Evolutionary conservation across 1,284 basidiomycete species (phyloP), one percentile per base, ranked within the genome.

Genomic region (Abortiporus biennis): DNA sequence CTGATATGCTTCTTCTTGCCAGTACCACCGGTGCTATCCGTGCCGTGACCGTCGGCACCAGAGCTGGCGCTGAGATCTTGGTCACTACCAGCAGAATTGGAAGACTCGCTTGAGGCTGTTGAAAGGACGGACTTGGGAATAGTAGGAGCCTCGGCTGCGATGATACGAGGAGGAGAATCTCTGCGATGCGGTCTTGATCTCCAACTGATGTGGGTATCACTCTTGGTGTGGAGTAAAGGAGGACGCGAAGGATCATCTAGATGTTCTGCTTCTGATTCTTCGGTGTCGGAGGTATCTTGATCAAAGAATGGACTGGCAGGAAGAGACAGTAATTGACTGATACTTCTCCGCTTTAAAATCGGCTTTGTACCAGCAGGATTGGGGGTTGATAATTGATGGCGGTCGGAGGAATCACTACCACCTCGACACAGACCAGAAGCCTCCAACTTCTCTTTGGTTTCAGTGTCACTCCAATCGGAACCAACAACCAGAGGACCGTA

Each of bases 401-500:
- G 8, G 20, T 6, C 9, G 36, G 36, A 9, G 9, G 9, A n/a
- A n/a, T n/a, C n/a, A n/a, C n/a, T n/a, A n/a, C n/a, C n/a, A n/a
- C n/a, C n/a, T n/a, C n/a, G n/a, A n/a, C n/a, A n/a, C n/a, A n/a
- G n/a, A n/a, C n/a, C n/a, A n/a, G n/a, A n/a, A n/a, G n/a, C n/a
- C 32, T 39, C 47, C 34, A 21, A 49, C 47, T 47, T 57, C 29
- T 62, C 69, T 56, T 66, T 72, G 3, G 71, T 71, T n/a, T n/a
- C n/a, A 35, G 72, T 71, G n/a, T 74, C 73, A 6, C 68, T 64
- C 75, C 78, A 81, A 52, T 93, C 90, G 45, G 83, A 77, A 32
- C 90, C 91, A 1, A 91, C 91, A 63, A 99, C 96, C 1, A 99
- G 70, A 12, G 96, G 96, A 0, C 95, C 95, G 58, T 99, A 99